A percentile compares a stretch with the other conserved stretches of the same genome.
These are phyloP conservation scores for Sporothrix schenckii DNA, from an alignment of 2,329 filamentous ascomycete species.

Conservation along the genomic window DNA sequence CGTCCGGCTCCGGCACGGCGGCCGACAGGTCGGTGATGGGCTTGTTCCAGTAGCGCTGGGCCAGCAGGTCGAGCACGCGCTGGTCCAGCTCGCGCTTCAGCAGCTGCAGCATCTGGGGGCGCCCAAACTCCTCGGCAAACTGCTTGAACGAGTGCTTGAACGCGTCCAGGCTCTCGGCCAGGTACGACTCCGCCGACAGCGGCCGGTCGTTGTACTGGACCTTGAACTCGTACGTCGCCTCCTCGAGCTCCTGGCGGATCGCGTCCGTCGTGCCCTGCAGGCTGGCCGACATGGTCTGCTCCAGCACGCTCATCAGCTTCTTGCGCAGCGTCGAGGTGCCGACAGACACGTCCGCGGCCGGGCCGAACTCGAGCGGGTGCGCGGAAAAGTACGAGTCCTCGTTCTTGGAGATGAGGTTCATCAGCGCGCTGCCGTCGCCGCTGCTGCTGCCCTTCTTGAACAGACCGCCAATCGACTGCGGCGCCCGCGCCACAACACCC, in stretches of 20 bases:
- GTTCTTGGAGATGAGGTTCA: conserved; percentile 80
- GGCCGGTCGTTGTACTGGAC: conserved; percentile 98
- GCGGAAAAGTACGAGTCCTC: conserved; percentile 84
- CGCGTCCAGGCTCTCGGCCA: conserved; percentile 89
- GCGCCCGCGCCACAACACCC: conserved; percentile 86
- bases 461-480: conserved; percentile 61
- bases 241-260: conserved; percentile 91
- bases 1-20: conserved; percentile 68
- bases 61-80: conserved; percentile 87
- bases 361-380: conserved; percentile 78
- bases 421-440: conserved; percentile 51
- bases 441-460: conserved; percentile 82
- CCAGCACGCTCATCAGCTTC: conserved; percentile 95
- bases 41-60: conserved; percentile 96
- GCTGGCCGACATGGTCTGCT: conserved; percentile 95
- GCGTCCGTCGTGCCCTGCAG: conserved; percentile 87
- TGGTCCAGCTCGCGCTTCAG: conserved; percentile 93
- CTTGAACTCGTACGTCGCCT: conserved; percentile 98
- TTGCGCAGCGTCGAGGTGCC: conserved; percentile 87
- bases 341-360: conserved; percentile 70
- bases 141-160: conserved; percentile 99
- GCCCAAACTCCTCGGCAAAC: conserved; percentile 86
- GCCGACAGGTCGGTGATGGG: conserved; percentile 81
- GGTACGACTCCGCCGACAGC: conserved; percentile 91
- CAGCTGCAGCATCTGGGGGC: conserved; percentile 83